Evolutionary conservation across 1,139 yeast species (phyloP), one percentile per base, ranked within the genome.

Genomic region (Sugiyamaella sp.): DNA sequence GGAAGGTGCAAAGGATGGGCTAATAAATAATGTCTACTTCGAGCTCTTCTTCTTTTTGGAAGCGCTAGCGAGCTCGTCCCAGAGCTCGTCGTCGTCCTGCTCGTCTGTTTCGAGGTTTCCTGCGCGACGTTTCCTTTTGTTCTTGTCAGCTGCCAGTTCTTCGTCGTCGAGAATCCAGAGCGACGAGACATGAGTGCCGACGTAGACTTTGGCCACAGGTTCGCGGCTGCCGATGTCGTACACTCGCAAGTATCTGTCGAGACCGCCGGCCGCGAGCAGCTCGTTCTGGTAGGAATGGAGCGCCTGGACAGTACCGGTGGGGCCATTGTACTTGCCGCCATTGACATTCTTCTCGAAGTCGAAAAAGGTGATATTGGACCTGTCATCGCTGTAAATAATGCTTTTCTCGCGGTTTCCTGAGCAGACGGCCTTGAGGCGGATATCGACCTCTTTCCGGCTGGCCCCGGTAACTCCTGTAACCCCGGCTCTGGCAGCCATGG

Each of bases 241-340:
- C 2, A 88, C 88, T 54, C 97, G 78, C 41, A 89, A 76, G 67
- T 89, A 91, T 65, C 97, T 78, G 67, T 91, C 98, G 37, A 90
- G 77, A 0, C 97, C 96, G 41, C 96, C 97, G 22, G 89, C 77
- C 1, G 80, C 77, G 8, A 84, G 54, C 14, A 60, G 53, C 4
- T 54, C 51, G 17, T 46, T 54, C 9, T 47, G 45, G 22, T 54
- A 52, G 12, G 56, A 35, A 35, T 62, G 53, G 40, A 65, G 45
- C 14, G 61, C 61, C 51, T 61, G 63, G 17, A 64, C 66, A 16
- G 66, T 60, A 27, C 70, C 70, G 3, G 67, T 65, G 9, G 67
- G 60, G 5, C 70, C 71, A 9, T 59, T 57, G 52, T 59, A 63
- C 51, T 66, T 66, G 24, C 68, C 69, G 10, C 52, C 49, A 20